phyloP scores from a whole-genome alignment of 345 rosid genomes.

The Clarkia xantiana region DNA sequence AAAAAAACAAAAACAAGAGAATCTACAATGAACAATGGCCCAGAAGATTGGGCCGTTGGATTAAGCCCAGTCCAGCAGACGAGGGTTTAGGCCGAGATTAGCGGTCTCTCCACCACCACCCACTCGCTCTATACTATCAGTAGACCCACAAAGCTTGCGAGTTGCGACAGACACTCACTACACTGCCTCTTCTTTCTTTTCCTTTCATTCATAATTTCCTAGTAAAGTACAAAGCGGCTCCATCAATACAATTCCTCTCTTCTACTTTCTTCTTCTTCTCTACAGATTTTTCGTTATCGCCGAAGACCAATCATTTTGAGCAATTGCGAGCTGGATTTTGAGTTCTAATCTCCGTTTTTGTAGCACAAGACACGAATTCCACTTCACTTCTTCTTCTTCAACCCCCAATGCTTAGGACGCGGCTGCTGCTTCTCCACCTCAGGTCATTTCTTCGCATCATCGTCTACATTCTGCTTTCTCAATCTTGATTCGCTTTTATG shows the following conservation, averaged over 20 bases:
- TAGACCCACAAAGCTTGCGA: not conserved
- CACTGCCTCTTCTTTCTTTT: not conserved
- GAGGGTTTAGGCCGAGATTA: too few relatives aligned
- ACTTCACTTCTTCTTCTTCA: not conserved
- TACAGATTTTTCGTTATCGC: not conserved
- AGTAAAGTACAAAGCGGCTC: not conserved
- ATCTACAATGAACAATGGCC: too few relatives aligned
- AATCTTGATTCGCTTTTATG: not conserved
- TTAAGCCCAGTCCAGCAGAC: too few relatives aligned
- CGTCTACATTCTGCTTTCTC: not conserved
- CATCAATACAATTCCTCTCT: not conserved
- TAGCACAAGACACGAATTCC: not conserved
- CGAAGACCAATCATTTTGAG: not conserved
- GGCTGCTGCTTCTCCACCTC: slow-evolving; percentile 1
- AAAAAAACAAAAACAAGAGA: too few relatives aligned
- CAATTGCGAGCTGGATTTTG: not conserved
- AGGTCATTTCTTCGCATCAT: not conserved
- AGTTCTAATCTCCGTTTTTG: not conserved
- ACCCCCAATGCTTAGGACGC: not conserved
- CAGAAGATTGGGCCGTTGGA: too few relatives aligned
- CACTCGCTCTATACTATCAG: not conserved
- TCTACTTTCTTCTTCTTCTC: too few relatives aligned
- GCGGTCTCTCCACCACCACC: too few relatives aligned
- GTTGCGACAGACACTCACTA: not conserved
- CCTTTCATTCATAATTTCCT: not conserved